phyloP scores from a whole-genome alignment of 2,329 filamentous ascomycete species.

The Pestalotiopsis fici region DNA sequence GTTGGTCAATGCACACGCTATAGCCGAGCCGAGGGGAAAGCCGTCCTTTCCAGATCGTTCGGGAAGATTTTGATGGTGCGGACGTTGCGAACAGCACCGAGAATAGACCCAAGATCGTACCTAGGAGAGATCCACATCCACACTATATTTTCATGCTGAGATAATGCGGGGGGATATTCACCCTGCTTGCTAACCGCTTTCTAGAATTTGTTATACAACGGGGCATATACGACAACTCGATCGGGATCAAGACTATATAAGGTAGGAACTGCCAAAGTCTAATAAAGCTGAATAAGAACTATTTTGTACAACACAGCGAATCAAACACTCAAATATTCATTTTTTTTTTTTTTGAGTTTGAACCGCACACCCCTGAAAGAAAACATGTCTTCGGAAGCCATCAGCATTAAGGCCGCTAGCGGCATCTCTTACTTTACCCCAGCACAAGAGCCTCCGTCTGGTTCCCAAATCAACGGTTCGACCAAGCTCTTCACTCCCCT shows the following conservation, averaged over 20 bases:
- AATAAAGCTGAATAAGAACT: background rate
- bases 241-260: constrained; percentile 1
- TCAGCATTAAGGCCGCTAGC: constrained; percentile 25
- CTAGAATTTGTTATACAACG: background rate
- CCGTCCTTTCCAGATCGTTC: background rate
- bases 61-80: background rate
- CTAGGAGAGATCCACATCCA: background rate
- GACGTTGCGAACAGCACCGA: background rate
- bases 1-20: background rate
- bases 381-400: constrained; percentile 7
- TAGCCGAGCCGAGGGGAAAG: background rate
- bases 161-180: constrained; percentile 4
- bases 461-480: constrained; percentile 39
- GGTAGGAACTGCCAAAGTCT: background rate
- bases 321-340: background rate
- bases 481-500: constrained; percentile 50
- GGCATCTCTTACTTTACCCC: constrained; percentile 44
- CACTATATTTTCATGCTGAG: background rate
- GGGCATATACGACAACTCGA: background rate
- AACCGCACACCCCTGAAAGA: background rate
- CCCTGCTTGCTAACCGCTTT: background rate
- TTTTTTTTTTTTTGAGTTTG: background rate
- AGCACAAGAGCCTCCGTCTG: constrained; percentile 37
- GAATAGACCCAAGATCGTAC: background rate
- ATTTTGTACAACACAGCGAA: background rate